Percentiles rank a stretch among this genome's conserved stretches.
Evolutionary conservation across 805 yeast genomes (phyloP).

Genomic region (Candida ipomoeae): DNA sequence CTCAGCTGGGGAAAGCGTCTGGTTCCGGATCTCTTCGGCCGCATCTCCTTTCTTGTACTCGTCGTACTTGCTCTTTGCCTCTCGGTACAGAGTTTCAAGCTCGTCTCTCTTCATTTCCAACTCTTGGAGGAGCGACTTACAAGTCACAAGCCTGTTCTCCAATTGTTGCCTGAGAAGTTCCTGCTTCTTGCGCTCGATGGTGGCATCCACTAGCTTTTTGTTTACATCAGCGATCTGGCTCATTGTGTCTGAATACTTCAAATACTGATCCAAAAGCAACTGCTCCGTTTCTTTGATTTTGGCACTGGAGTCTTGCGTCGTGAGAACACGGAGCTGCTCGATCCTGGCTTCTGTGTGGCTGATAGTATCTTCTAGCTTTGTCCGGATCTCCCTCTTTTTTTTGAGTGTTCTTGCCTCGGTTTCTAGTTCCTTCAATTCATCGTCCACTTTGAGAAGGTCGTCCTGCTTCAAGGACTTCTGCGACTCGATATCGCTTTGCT

Average conservation of each 20-base stretch:
- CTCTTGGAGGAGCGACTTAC: constrained; percentile 21
- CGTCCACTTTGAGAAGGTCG: constrained; percentile 5
- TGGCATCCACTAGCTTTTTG: constrained; percentile 6
- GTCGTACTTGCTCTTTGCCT: constrained; percentile 31
- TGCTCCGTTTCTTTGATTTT: constrained; percentile 33
- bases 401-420: constrained; percentile 22
- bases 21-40: constrained; percentile 31
- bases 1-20: constrained; percentile 37
- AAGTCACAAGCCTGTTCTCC: constrained; percentile 13
- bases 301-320: constrained; percentile 39
- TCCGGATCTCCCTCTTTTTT: constrained; percentile 25
- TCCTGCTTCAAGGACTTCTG: constrained; percentile 4
- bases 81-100: constrained; percentile 29
- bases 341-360: constrained; percentile 11
- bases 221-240: constrained; percentile 18
- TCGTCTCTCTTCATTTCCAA: constrained; percentile 24
- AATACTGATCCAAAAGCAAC: constrained; percentile 22
- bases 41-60: constrained; percentile 40
- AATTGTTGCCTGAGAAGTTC: constrained; percentile 12
- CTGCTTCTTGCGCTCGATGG: constrained; percentile 10
- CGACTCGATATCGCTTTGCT: constrained; percentile 5
- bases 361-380: constrained; percentile 26
- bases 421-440: constrained; percentile 11
- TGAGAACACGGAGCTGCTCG: constrained; percentile 9
- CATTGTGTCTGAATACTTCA: constrained; percentile 17